Conservation (phyloP, 805 yeast species). For the Cyberlindnera mycetangii region DNA sequence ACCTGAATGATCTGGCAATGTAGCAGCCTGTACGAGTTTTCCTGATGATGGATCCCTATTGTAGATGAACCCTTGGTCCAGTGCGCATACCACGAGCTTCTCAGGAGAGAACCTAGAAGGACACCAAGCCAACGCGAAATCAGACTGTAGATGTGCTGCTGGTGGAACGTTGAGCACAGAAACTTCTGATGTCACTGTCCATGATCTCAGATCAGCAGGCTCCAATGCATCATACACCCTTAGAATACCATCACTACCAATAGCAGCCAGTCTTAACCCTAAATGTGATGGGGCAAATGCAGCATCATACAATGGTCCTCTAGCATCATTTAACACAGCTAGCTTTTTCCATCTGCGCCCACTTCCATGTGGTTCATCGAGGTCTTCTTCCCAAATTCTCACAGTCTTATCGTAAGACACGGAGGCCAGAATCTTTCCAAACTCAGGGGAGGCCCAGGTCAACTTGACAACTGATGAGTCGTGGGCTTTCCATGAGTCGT, state of each 20-base stretch:
- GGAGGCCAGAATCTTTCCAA: constrained; percentile 80
- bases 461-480: constrained; percentile 81
- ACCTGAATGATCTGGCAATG: constrained; percentile 81
- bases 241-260: constrained; percentile 85
- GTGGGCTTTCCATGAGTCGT: constrained; percentile 94
- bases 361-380: constrained; percentile 69
- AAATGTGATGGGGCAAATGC: constrained; percentile 83
- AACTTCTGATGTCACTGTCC: constrained; percentile 77
- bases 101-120: constrained; percentile 81
- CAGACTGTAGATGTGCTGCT: constrained; percentile 77
- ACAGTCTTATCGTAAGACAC: constrained; percentile 89
- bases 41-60: constrained; percentile 44
- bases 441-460: constrained; percentile 94
- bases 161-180: constrained; percentile 67
- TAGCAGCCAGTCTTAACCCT: constrained; percentile 79
- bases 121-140: constrained; percentile 87
- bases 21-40: constrained; percentile 54
- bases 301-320: constrained; percentile 87
- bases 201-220: constrained; percentile 79
- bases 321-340: constrained; percentile 78
- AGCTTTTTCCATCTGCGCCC: constrained; percentile 81
- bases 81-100: constrained; percentile 76
- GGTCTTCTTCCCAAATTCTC: constrained; percentile 87
- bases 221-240: constrained; percentile 86
- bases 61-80: constrained; percentile 85